These are phyloP conservation scores for Penicillium sclerotiorum DNA, from an alignment of 2,329 filamentous ascomycete species.

Conservation along the genomic window DNA sequence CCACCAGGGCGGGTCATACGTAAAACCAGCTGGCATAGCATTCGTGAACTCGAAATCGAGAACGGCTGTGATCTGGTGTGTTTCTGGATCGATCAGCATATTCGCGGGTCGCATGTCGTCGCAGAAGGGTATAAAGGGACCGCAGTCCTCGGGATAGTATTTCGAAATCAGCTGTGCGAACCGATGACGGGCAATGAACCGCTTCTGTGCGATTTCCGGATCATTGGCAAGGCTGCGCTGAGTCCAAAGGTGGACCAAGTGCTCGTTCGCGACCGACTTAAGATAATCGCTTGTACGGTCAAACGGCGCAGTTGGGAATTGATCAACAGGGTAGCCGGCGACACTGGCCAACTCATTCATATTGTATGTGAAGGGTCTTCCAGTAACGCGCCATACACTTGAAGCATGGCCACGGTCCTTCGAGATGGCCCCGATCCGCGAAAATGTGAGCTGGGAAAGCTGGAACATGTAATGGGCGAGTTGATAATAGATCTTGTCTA, in stretches of 20 bases:
- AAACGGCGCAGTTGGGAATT: constrained; percentile 36
- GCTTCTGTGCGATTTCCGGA: constrained; percentile 28
- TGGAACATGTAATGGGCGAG: constrained; percentile 29
- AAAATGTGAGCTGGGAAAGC: constrained; percentile 37
- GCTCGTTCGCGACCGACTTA: constrained; percentile 18
- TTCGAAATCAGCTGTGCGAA: constrained; percentile 36
- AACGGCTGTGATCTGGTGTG: constrained; percentile 26
- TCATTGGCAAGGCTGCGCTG: constrained; percentile 36
- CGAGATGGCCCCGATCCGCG: constrained; percentile 40
- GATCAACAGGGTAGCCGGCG: constrained; percentile 32
- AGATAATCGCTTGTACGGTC: constrained; percentile 36
- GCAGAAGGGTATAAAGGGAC: constrained; percentile 44
- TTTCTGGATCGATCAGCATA: constrained; percentile 23
- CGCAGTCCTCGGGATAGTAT: constrained; percentile 24
- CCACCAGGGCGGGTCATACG: constrained; percentile 24
- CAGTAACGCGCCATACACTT: constrained; percentile 39
- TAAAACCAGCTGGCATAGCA: constrained; percentile 22
- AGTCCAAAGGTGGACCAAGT: constrained; percentile 12
- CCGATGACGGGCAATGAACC: constrained; percentile 38
- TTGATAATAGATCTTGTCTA: constrained; percentile 26
- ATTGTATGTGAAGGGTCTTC: constrained; percentile 43
- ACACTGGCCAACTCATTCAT: constrained; percentile 42
- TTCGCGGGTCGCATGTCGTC: constrained; percentile 30
- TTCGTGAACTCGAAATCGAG: constrained; percentile 35
- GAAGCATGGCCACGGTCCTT: constrained; percentile 23